Evolutionary conservation across 495 filamentous ascomycete genomes (phyloP).

Genomic region (Cercophora sp.): DNA sequence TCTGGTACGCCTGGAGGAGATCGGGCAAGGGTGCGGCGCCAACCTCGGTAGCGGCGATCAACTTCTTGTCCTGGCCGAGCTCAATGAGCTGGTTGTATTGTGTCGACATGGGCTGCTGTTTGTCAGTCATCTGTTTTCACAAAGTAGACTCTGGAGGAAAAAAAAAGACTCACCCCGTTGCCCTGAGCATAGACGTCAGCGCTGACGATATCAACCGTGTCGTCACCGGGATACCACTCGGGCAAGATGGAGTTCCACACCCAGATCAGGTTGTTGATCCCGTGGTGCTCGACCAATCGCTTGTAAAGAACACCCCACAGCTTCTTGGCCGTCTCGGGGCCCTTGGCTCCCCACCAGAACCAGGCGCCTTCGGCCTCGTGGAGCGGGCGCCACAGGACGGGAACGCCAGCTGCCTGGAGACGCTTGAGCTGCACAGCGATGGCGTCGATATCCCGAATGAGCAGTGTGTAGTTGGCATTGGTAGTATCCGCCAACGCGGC

Average conservation of each 20-base stretch:
- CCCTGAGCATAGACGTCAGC: conserved; percentile 35
- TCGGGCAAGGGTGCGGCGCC: conserved; percentile 42
- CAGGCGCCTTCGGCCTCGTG: conserved; percentile 49
- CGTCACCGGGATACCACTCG: conserved; percentile 46
- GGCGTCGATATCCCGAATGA: conserved; percentile 48
- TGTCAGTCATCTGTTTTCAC: neutral
- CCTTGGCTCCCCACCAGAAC: conserved; percentile 54
- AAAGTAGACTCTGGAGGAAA: too few species aligned
- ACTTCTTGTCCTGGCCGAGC: conserved; percentile 41
- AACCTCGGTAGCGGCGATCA: conserved; percentile 45
- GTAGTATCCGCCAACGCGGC: conserved; percentile 33
- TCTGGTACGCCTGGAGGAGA: conserved; percentile 36
- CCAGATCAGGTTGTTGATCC: conserved; percentile 45
- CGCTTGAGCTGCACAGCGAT: conserved; percentile 44
- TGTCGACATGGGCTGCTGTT: conserved; percentile 29
- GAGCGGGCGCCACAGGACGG: conserved; percentile 43
- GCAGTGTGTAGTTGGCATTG: conserved; percentile 42
- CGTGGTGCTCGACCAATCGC: conserved; percentile 37
- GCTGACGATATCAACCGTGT: conserved; percentile 38
- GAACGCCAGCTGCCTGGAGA: conserved; percentile 35
- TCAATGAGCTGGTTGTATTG: conserved; percentile 43
- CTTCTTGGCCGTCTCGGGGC: conserved; percentile 40
- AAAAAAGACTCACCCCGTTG: conserved; percentile 30
- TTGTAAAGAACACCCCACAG: conserved; percentile 41
- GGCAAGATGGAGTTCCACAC: conserved; percentile 45